Conservation (phyloP, 2,329 filamentous ascomycete species). For the Colletotrichum neosansevieriae region DNA sequence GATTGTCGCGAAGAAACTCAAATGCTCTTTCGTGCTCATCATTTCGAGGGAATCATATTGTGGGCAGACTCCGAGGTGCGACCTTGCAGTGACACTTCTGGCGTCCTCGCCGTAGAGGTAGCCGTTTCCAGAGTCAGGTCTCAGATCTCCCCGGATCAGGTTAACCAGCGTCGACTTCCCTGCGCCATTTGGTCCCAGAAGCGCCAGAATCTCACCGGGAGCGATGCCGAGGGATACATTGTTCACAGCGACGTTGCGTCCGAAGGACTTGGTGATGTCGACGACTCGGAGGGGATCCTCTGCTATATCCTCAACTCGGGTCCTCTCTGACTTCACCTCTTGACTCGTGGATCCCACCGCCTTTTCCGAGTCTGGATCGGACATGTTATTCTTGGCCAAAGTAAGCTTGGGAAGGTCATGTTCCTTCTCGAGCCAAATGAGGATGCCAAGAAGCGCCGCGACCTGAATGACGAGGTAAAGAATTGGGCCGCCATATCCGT, state of each 20-base stretch:
- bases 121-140: constrained; percentile 73
- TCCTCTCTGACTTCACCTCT: neutral
- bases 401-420: constrained; percentile 48
- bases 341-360: neutral
- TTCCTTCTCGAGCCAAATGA: constrained; percentile 74
- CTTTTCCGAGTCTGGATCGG: no score
- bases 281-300: constrained; percentile 69
- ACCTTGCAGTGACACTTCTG: constrained; percentile 71
- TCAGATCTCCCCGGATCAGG: constrained; percentile 79
- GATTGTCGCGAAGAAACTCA: constrained; percentile 78
- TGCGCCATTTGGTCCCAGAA: constrained; percentile 82
- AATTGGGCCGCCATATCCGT: constrained; percentile 76
- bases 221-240: constrained; percentile 78
- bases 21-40: constrained; percentile 79
- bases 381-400: neutral
- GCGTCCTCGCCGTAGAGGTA: constrained; percentile 57
- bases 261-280: constrained; percentile 77
- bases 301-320: constrained; percentile 46
- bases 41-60: constrained; percentile 80
- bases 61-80: constrained; percentile 75
- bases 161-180: constrained; percentile 81
- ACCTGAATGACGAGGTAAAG: constrained; percentile 75
- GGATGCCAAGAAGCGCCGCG: constrained; percentile 67
- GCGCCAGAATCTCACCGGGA: constrained; percentile 77
- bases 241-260: constrained; percentile 70